phyloP scores from a whole-genome alignment of 73 alveolate genomes.

The Effrenium voratum region DNA sequence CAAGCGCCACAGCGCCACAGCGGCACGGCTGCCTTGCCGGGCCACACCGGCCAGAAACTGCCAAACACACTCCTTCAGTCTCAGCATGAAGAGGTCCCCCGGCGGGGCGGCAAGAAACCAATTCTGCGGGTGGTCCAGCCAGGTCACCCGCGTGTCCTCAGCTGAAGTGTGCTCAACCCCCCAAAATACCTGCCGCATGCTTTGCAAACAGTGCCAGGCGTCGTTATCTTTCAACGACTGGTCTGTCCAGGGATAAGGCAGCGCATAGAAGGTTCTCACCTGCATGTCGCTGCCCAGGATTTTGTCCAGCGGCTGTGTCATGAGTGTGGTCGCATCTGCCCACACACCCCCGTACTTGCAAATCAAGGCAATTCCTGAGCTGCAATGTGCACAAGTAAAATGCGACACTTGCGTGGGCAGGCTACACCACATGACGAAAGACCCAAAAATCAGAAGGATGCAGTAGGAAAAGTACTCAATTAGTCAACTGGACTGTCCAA shows the following conservation, averaged over 20 bases:
- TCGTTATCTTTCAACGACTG: slow-evolving; percentile 53
- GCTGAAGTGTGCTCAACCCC: not conserved
- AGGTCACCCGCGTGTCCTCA: slow-evolving; percentile 76
- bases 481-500: too few relatives aligned
- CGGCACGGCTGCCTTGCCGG: too few relatives aligned
- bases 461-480: too few relatives aligned
- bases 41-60: slow-evolving; percentile 86
- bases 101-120: slow-evolving; percentile 82
- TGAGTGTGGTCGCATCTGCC: slow-evolving; percentile 73
- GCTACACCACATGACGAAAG: too few relatives aligned
- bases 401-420: too few relatives aligned
- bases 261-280: slow-evolving; percentile 69
- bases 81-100: slow-evolving; percentile 57
- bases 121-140: slow-evolving; percentile 79
- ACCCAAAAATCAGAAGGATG: too few relatives aligned
- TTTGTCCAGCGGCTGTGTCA: slow-evolving; percentile 43
- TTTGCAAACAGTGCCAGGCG: not conserved
- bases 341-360: slow-evolving; percentile 76
- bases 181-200: not conserved
- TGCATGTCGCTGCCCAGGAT: slow-evolving; percentile 43
- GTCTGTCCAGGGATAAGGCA: slow-evolving; percentile 73
- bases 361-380: slow-evolving; percentile 41
- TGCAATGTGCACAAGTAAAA: too few relatives aligned
- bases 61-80: slow-evolving; percentile 66
- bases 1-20: not conserved